Evolutionary conservation across 345 rosid species (phyloP), one percentile per base, ranked within the genome.

Genomic region (Arabidopsis arenosa): DNA sequence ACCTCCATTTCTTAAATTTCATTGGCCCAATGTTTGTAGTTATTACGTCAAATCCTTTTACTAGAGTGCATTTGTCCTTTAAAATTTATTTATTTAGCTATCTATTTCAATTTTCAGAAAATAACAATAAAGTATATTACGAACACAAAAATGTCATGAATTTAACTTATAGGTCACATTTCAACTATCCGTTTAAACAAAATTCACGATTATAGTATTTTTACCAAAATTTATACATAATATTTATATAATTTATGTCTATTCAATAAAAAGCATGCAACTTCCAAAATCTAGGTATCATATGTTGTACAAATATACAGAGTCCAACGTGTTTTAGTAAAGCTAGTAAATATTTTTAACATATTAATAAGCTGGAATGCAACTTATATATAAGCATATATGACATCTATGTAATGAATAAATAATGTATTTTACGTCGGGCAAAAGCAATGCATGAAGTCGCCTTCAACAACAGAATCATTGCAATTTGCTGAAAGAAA

Each of bases 401-500:
- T 15, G 41, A 41, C 5, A 69, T 32, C 1, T 57, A 57, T 33
- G 41, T 45, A 33, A 60, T n/a, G 17, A 47, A 71, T 44, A 60
- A 51, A 40, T 43, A 71, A 41, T 75, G 54, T 73, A 66, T 55
- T 85, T 90, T 86, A 92, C 96, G 97, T 92, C 77, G 92, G 78
- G 80, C 77, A 82, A 88, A 88, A 87, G 92, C 91, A 88, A 89
- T 92, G 99, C 97, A 92, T 95, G 99, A 74, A 74, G 75, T 81
- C 78, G 74, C 83, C 79, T 52, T 89, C 92, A 66, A 85, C 90
- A 86, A 73, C 87, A 82, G 86, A 69, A 79, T 79, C 72, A 74
- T 79, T 74, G 52, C 66, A 63, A 54, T 61, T 60, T 68, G 32
- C 68, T 73, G 75, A 74, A 73, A 79, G 43, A 53, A 66, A 68